Evolutionary conservation across 2,329 filamentous ascomycete genomes (phyloP), one percentile per base, ranked within the genome.

Genomic region (Fusarium anthophilum): DNA sequence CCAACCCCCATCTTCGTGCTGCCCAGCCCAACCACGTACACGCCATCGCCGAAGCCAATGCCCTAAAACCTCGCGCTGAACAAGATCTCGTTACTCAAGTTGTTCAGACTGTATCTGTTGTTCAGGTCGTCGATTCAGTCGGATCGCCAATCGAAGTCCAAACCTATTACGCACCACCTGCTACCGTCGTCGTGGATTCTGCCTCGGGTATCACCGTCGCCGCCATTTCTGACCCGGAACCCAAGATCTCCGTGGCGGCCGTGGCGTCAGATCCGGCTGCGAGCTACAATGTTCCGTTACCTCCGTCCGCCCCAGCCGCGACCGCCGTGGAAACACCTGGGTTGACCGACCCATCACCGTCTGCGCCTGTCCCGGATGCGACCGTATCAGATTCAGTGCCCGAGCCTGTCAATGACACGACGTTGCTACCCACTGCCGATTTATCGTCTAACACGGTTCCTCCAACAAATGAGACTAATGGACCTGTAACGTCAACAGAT

Each of bases 101-200:
- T 76, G 82, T 89, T 60, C 84, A 89, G 79, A 90, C 88, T 75
- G 81, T 90, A 72, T 88, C 87, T 32, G 82, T 90, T 78, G 80
- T 90, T 63, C 85, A 89, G 73, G 77, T 87, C 69, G 84, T 89
- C 70, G 87, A 90, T 79, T 80, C 81, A 51, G 78, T 80, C 50
- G 88, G 88, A 69, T 83, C 82, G 35, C 82, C 85, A 55, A 77
- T 88, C 51, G 80, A 83, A 58, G 78, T 85, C 28, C 80, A 84
- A 66, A 90, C 88, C 38, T 73, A 85, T 62, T 80, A 77, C 73
- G 81, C 82, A 45, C 72, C 82, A 51, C 79, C 84, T 43, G 80
- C 81, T 74, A 85, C 84, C 63, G 79, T 82, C 63, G 76, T 84
- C 69, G 75, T 82, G 70, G 79, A 81, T 75, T 73, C 81, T 54